These are phyloP conservation scores for Scopulariopsis brevicaulis DNA, from an alignment of 2,329 filamentous ascomycete species.

Conservation along the genomic window DNA sequence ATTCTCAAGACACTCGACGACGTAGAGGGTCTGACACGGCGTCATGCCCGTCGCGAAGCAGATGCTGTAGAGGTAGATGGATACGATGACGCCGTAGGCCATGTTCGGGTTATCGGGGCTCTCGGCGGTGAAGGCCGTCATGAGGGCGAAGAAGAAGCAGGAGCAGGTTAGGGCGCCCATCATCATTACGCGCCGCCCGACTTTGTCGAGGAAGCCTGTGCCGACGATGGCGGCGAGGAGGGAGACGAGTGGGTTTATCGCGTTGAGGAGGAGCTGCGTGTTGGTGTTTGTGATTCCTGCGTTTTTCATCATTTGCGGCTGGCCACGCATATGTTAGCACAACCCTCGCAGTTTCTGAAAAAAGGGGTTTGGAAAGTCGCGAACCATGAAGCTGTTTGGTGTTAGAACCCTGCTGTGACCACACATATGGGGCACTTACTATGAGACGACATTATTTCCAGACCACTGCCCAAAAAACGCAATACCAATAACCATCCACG, in stretches of 20 bases:
- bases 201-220: conserved; percentile 34
- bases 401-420: conserved; percentile 38
- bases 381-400: conserved; percentile 28
- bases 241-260: conserved; percentile 47
- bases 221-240: conserved; percentile 44
- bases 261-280: conserved; percentile 20
- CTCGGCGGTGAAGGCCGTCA: conserved; percentile 42
- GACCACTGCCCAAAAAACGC: conserved; percentile 59
- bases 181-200: conserved; percentile 42
- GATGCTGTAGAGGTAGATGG: conserved; percentile 47
- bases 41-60: conserved; percentile 51
- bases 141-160: conserved; percentile 32
- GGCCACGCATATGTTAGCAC: background rate
- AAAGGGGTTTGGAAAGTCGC: background rate
- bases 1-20: conserved; percentile 47
- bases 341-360: background rate
- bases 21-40: conserved; percentile 44
- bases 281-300: background rate
- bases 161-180: conserved; percentile 36
- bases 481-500: conserved; percentile 49
- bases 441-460: conserved; percentile 55
- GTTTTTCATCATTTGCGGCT: background rate
- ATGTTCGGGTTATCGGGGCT: conserved; percentile 28
- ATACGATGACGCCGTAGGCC: conserved; percentile 39
- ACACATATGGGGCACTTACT: conserved; percentile 49